These are phyloP conservation scores for Melastoma candidum DNA, from an alignment of 441 rosid species.

Conservation along the genomic window DNA sequence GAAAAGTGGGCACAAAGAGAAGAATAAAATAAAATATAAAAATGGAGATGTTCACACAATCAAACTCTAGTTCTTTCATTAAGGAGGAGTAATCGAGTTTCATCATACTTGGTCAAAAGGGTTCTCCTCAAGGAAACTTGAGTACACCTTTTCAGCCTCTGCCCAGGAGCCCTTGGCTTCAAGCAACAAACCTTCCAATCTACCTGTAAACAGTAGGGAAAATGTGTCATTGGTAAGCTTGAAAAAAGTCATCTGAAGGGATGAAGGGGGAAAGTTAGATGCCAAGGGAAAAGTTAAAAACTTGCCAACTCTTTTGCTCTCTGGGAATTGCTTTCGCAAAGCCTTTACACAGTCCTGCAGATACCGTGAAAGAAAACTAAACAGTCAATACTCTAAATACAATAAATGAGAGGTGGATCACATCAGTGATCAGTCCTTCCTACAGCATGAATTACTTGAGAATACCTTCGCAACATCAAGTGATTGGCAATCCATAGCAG, in stretches of 20 bases:
- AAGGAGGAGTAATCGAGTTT: conserved; percentile 7
- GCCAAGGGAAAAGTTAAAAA: neutral
- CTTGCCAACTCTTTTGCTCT: conserved; percentile 97
- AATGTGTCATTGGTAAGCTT: neutral
- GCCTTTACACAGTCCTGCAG: conserved; percentile 78
- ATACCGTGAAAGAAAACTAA: conserved; percentile 8
- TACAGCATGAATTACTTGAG: neutral
- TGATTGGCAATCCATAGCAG: conserved; percentile 94
- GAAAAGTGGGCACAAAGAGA: too few relatives aligned
- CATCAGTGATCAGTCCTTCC: too few relatives aligned
- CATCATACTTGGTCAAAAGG: conserved; percentile 69
- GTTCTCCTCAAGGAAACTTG: conserved; percentile 80
- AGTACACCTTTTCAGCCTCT: conserved; percentile 86
- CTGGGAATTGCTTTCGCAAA: conserved; percentile 71
- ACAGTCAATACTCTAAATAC: conserved; percentile 4
- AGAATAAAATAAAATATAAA: too few relatives aligned
- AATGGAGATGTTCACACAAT: neutral
- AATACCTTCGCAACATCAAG: conserved; percentile 76
- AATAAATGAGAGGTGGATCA: neutral
- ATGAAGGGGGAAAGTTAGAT: too few relatives aligned
- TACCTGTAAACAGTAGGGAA: conserved; percentile 34
- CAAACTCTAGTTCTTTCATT: neutral
- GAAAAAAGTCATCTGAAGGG: too few relatives aligned
- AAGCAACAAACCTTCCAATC: conserved; percentile 73
- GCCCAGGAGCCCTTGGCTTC: conserved; percentile 93